phyloP scores from a whole-genome alignment of 2,329 filamentous ascomycete species.

The Stemphylium beticola region DNA sequence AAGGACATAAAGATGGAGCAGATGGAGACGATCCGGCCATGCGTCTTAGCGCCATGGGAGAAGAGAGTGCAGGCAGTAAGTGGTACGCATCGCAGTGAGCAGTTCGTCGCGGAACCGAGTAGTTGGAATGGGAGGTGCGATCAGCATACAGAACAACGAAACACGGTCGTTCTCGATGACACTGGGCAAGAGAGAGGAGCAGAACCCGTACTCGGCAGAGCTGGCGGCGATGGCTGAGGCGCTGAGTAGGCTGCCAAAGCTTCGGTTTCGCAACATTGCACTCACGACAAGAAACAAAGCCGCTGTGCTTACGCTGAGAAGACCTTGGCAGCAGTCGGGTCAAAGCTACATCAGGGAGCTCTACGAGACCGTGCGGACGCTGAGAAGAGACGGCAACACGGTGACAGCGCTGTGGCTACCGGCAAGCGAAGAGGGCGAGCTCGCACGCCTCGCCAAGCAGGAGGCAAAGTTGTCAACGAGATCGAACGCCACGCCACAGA shows the following conservation, averaged over 20 bases:
- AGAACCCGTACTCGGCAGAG: conserved; percentile 12
- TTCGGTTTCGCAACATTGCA: conserved; percentile 12
- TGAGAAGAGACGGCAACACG: conserved; percentile 12
- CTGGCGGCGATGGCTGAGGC: conserved; percentile 10
- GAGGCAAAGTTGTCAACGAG: no score
- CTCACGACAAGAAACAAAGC: conserved; percentile 17
- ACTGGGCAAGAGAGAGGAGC: conserved; percentile 16
- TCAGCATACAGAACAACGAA: conserved; percentile 11
- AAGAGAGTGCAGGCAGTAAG: conserved; percentile 16
- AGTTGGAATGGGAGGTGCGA: conserved; percentile 15
- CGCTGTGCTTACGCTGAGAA: conserved; percentile 15
- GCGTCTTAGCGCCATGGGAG: conserved; percentile 14
- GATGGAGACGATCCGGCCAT: conserved; percentile 13
- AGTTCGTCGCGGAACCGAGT: conserved; percentile 12
- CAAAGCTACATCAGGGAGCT: no score
- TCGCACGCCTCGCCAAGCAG: no score
- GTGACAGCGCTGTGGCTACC: conserved; percentile 13
- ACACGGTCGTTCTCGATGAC: conserved; percentile 13
- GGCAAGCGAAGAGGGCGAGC: no score
- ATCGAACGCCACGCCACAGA: no score
- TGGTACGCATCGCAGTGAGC: conserved; percentile 18
- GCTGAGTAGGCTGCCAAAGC: conserved; percentile 10
- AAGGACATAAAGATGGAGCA: conserved; percentile 16
- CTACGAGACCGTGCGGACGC: no score
- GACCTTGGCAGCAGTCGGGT: conserved; percentile 12